Evolutionary conservation across 805 yeast species (phyloP).

Genomic region (Candida qinlingensis): DNA sequence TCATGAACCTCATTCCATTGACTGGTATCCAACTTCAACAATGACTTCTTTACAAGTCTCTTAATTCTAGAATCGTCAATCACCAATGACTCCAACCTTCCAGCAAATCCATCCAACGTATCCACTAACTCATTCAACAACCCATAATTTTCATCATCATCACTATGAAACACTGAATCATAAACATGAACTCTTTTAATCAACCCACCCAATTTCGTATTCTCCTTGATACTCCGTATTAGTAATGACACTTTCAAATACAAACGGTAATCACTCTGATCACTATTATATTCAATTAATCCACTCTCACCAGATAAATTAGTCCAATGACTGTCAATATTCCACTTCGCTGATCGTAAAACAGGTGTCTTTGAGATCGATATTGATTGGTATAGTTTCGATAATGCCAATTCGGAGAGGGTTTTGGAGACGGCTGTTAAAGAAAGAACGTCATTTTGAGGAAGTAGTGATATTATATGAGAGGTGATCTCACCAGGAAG

Average conservation of each 20-base stretch:
- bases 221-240: constrained; percentile 27
- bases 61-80: constrained; percentile 12
- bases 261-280: constrained; percentile 33
- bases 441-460: constrained; percentile 8
- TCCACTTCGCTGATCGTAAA: constrained; percentile 25
- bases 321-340: constrained; percentile 31
- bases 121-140: constrained; percentile 22
- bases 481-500: background rate
- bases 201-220: constrained; percentile 28
- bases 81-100: constrained; percentile 7
- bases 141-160: constrained; percentile 20
- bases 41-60: constrained; percentile 11
- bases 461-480: background rate
- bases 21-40: constrained; percentile 5
- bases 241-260: constrained; percentile 37
- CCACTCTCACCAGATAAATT: constrained; percentile 32
- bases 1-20: constrained; percentile 8
- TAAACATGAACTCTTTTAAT: constrained; percentile 33
- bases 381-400: constrained; percentile 33
- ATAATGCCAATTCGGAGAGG: constrained; percentile 27
- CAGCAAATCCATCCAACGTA: constrained; percentile 20
- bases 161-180: constrained; percentile 22
- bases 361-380: constrained; percentile 32
- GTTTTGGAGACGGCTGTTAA: constrained; percentile 2
- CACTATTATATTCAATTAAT: constrained; percentile 28